These are phyloP conservation scores for Ophiobolus disseminans DNA, from an alignment of 2,329 filamentous ascomycete species.

Conservation along the genomic window DNA sequence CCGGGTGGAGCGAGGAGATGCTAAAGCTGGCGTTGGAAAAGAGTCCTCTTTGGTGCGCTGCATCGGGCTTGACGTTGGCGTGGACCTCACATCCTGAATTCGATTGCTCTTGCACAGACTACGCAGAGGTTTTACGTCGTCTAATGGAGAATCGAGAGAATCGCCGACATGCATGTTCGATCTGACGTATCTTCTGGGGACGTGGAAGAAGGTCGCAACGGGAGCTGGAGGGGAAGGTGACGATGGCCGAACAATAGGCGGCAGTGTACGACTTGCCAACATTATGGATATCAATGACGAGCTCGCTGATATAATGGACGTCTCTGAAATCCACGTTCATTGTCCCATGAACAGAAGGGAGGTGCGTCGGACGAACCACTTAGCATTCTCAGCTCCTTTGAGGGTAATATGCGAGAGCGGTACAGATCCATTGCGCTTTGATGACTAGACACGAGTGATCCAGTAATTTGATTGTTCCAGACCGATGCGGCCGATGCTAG, in stretches of 20 bases:
- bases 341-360: constrained; percentile 41
- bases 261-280: constrained; percentile 43
- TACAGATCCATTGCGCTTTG: constrained; percentile 28
- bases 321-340: constrained; percentile 44
- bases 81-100: constrained; percentile 33
- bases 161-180: constrained; percentile 40
- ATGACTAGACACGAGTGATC: constrained; percentile 27
- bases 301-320: constrained; percentile 34
- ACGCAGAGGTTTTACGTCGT: constrained; percentile 29
- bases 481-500: constrained; percentile 40
- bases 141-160: constrained; percentile 20
- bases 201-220: constrained; percentile 44
- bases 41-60: constrained; percentile 28
- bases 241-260: constrained; percentile 36
- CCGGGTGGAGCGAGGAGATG: constrained; percentile 28
- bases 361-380: constrained; percentile 30
- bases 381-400: constrained; percentile 40
- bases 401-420: constrained; percentile 38
- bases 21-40: constrained; percentile 16
- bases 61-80: constrained; percentile 21
- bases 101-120: constrained; percentile 40
- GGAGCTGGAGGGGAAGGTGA: constrained; percentile 25
- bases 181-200: constrained; percentile 44
- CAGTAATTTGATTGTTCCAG: constrained; percentile 46
- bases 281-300: constrained; percentile 38